Conservation (phyloP, 1,284 basidiomycete genomes). For the Papiliotrema terrestris region DNA sequence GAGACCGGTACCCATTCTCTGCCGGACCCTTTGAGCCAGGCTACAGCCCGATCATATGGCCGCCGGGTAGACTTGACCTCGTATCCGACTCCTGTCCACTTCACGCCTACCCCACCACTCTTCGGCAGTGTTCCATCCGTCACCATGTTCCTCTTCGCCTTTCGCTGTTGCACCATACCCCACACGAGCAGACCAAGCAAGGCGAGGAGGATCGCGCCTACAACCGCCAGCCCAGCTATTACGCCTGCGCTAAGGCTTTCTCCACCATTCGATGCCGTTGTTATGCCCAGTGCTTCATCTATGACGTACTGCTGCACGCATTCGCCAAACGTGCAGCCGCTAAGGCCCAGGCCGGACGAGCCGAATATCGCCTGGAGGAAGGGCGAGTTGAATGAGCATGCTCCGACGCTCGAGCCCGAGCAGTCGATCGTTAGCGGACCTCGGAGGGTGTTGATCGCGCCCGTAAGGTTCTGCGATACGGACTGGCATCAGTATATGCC, state of each 20-base stretch:
- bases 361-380: slow-evolving; percentile 68
- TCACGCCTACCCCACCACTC: slow-evolving; percentile 57
- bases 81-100: slow-evolving; percentile 71
- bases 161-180: slow-evolving; percentile 61
- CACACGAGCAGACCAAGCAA: slow-evolving; percentile 59
- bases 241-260: slow-evolving; percentile 65
- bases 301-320: slow-evolving; percentile 76
- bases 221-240: slow-evolving; percentile 78
- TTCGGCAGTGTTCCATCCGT: slow-evolving; percentile 37
- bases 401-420: slow-evolving; percentile 50
- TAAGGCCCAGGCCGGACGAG: slow-evolving; percentile 62
- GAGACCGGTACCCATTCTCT: slow-evolving; percentile 9
- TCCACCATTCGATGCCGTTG: neutral
- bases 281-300: slow-evolving; percentile 51
- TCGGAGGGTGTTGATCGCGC: slow-evolving; percentile 52
- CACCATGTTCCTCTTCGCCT: slow-evolving; percentile 55
- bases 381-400: slow-evolving; percentile 72
- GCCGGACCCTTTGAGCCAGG: slow-evolving; percentile 29
- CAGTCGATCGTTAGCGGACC: slow-evolving; percentile 61
- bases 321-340: slow-evolving; percentile 75
- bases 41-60: slow-evolving; percentile 5
- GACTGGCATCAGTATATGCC: neutral
- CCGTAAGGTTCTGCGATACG: slow-evolving; percentile 51
- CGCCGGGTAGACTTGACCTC: slow-evolving; percentile 20
- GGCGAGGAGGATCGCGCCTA: slow-evolving; percentile 63